These are phyloP conservation scores for Oropetium thomaeum DNA, from an alignment of 176 grass and related monocot genomes.

Conservation along the genomic window DNA sequence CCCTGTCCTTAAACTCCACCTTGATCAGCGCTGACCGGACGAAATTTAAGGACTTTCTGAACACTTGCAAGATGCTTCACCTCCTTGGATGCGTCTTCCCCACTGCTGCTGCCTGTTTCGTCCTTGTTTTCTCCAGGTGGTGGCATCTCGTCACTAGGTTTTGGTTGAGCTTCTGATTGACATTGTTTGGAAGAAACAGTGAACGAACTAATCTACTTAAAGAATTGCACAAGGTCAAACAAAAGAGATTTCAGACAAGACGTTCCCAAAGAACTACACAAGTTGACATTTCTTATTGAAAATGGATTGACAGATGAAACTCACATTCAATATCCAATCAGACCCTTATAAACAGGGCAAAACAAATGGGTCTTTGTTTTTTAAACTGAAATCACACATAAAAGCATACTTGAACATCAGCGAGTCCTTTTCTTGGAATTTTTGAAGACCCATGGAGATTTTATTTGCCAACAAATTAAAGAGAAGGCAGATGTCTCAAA, in stretches of 20 bases:
- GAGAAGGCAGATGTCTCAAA: neutral
- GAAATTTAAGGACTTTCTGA: slow-evolving; percentile 76
- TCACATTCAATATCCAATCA: neutral
- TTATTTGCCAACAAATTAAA: slow-evolving; percentile 10
- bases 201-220: neutral
- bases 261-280: neutral
- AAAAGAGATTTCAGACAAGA: no score
- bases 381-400: neutral
- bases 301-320: slow-evolving; percentile 3
- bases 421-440: neutral
- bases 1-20: neutral
- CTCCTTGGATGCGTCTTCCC: slow-evolving; percentile 47
- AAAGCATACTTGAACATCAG: neutral
- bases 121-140: slow-evolving; percentile 13
- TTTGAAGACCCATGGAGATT: neutral
- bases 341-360: neutral
- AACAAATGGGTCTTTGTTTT: neutral
- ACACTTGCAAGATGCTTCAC: slow-evolving; percentile 69
- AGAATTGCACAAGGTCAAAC: neutral
- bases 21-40: slow-evolving; percentile 13
- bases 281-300: slow-evolving; percentile 14
- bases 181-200: neutral
- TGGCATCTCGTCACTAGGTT: neutral
- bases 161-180: slow-evolving; percentile 42
- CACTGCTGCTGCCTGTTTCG: slow-evolving; percentile 15